Base-by-base conservation (phyloP, 2,329 filamentous ascomycete genomes). In the Acrodontium crateriforme region DNA sequence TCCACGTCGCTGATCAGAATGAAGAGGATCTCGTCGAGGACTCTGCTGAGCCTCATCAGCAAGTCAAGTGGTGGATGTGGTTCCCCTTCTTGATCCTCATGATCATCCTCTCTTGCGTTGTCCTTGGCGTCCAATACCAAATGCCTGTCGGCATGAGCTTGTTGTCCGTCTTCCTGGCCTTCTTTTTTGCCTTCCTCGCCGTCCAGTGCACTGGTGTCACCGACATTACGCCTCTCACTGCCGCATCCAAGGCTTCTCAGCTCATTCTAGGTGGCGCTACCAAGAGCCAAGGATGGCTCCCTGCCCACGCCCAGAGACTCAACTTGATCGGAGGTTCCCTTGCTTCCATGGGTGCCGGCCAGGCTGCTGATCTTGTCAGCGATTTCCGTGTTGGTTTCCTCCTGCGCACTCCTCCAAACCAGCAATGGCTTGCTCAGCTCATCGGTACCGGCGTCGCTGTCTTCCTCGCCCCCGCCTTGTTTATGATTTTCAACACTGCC, bases 331-430 rank as follows among this genome's bases (percentile, higher is more conserved):
- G 73, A 22, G 74, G 74, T 22, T 54, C 55, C n/a, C 40, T 59
- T 11, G 54, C 52, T 14, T 50, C 41, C 30, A 54, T 58, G 31
- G 53, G 52, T 28, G 51, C 55, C 29, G 51, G 52, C 34, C 54
- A 59, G 31, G 46, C 54, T 24, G 63, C 57, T 19, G 56, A 64
- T 28, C 54, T 78, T 10, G 65, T 69, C 18, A 62, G 62, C 30
- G 74, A 80, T 44, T 78, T 78, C 63, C 65, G 73, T 18, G 71
- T 73, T 21, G 74, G 74, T 4, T 78, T 76, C 59, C 59, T 79
- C 4, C 65, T 79, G 29, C 60, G 66, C 36, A 78, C 74, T 0
- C 65, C 74, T 0, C 74, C 74, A 0, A 62, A 67, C 34, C 64
- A 72, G 47, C 74, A 79, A 50, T 79, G 72, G 61, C 60, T 73